These are phyloP conservation scores for Colletotrichum sp. DNA, from an alignment of 2,329 filamentous ascomycete species.

Conservation along the genomic window DNA sequence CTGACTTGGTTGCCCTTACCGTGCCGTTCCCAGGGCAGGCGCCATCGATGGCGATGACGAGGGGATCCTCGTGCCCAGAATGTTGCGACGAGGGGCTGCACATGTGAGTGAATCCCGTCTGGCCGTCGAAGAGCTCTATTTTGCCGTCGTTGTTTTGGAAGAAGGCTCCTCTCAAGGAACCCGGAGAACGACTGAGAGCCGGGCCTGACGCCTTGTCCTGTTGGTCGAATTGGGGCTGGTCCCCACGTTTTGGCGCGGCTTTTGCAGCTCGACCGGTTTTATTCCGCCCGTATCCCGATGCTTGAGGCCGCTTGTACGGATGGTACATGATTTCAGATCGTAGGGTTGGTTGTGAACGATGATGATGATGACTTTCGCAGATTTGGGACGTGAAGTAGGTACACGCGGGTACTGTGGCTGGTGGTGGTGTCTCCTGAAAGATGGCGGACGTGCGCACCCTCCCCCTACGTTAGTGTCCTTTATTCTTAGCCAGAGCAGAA, in stretches of 20 bases:
- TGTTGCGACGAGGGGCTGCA: neutral
- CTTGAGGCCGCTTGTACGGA: neutral
- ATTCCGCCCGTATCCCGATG: rapidly evolving
- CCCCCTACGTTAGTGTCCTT: neutral
- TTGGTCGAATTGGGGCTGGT: neutral
- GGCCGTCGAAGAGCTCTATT: neutral
- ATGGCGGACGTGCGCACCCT: neutral
- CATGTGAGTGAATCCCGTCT: neutral
- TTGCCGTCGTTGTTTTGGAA: neutral
- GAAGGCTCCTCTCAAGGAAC: neutral
- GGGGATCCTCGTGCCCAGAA: neutral
- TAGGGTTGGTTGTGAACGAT: neutral
- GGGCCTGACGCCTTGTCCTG: neutral
- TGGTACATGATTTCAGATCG: neutral
- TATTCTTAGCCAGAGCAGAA: neutral
- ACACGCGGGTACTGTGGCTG: neutral
- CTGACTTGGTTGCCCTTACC: neutral
- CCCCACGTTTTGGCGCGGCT: neutral
- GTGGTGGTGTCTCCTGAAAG: neutral
- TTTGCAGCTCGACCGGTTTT: neutral
- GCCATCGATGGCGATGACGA: neutral
- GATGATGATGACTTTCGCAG: neutral
- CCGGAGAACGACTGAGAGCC: neutral
- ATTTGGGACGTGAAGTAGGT: neutral
- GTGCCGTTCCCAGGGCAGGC: neutral